These are phyloP conservation scores for Pyrenochaeta sp. DNA, from an alignment of 2,329 filamentous ascomycete species.

Conservation along the genomic window DNA sequence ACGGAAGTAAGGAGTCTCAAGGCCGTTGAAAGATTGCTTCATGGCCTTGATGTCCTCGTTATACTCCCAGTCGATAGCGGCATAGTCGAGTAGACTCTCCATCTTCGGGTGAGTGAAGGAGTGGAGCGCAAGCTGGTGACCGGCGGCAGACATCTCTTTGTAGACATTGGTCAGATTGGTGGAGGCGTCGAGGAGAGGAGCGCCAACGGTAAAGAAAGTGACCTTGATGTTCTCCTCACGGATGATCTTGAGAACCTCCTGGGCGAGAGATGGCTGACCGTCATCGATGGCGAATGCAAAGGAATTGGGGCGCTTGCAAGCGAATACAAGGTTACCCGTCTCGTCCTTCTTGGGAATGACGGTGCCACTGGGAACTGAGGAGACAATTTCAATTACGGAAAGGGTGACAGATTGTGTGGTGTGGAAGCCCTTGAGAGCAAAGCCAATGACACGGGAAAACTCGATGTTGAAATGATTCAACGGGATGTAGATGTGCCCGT, in stretches of 20 bases:
- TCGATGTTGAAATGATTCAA: slow-evolving; percentile 72
- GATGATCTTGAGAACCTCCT: slow-evolving; percentile 69
- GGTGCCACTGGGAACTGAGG: slow-evolving; percentile 60
- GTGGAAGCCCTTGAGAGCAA: slow-evolving; percentile 73
- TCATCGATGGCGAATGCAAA: slow-evolving; percentile 79
- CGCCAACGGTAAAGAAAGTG: slow-evolving; percentile 76
- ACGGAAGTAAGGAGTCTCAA: slow-evolving; percentile 66
- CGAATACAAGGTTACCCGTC: slow-evolving; percentile 68
- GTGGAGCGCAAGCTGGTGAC: slow-evolving; percentile 75
- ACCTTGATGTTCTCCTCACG: slow-evolving; percentile 69
- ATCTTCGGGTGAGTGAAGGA: slow-evolving; percentile 75
- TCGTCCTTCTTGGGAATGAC: slow-evolving; percentile 67
- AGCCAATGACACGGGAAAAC: slow-evolving; percentile 63
- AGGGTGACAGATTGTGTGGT: slow-evolving; percentile 60
- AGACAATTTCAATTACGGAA: slow-evolving; percentile 68
- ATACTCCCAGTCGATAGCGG: slow-evolving; percentile 69
- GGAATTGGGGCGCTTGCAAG: slow-evolving; percentile 72
- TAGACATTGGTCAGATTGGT: slow-evolving; percentile 72
- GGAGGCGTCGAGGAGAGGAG: slow-evolving; percentile 64
- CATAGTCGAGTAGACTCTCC: slow-evolving; percentile 63
- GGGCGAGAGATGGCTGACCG: slow-evolving; percentile 67
- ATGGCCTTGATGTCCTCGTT: slow-evolving; percentile 64
- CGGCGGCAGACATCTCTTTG: slow-evolving; percentile 66
- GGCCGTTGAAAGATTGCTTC: slow-evolving; percentile 45
- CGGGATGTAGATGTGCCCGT: slow-evolving; percentile 70